Conservation (phyloP, 2,329 filamentous ascomycete genomes). For the Blastomyces emzantsi region DNA sequence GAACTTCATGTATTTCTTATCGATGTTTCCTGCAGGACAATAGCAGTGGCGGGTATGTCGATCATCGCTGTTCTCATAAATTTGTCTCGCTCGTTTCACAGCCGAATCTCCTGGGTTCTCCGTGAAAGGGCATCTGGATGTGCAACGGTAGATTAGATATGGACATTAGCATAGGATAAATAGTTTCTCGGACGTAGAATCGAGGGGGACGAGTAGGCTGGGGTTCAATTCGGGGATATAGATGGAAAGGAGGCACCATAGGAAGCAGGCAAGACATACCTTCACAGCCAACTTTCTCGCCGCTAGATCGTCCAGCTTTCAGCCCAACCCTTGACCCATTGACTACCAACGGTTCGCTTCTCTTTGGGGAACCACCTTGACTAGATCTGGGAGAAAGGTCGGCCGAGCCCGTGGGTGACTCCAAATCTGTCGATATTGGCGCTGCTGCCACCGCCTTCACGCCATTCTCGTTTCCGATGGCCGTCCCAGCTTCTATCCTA, state of each 20-base stretch:
- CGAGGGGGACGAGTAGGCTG: neutral
- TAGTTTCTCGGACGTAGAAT: neutral
- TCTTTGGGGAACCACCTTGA: slow-evolving; percentile 16
- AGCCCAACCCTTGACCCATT: slow-evolving; percentile 26
- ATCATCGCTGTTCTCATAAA: neutral
- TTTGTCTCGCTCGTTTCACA: slow-evolving; percentile 7
- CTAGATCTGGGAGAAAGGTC: slow-evolving; percentile 9
- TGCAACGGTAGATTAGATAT: neutral
- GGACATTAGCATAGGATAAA: neutral
- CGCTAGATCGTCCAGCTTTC: slow-evolving; percentile 12
- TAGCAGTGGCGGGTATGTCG: neutral
- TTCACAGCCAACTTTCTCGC: slow-evolving; percentile 11
- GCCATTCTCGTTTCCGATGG: neutral
- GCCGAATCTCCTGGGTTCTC: slow-evolving; percentile 10
- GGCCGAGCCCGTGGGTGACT: slow-evolving; percentile 10
- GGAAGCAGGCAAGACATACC: slow-evolving; percentile 9
- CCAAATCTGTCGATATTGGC: slow-evolving; percentile 15
- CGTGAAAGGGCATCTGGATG: slow-evolving; percentile 10
- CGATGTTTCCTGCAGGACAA: neutral
- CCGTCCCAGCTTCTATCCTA: no score
- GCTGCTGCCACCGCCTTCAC: slow-evolving; percentile 14
- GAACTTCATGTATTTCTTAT: neutral
- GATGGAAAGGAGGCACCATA: neutral
- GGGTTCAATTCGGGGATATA: neutral
- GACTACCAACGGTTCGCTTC: slow-evolving; percentile 26